Conservation (phyloP, 768 basidiomycete species). For the Peribolospora baueri region DNA sequence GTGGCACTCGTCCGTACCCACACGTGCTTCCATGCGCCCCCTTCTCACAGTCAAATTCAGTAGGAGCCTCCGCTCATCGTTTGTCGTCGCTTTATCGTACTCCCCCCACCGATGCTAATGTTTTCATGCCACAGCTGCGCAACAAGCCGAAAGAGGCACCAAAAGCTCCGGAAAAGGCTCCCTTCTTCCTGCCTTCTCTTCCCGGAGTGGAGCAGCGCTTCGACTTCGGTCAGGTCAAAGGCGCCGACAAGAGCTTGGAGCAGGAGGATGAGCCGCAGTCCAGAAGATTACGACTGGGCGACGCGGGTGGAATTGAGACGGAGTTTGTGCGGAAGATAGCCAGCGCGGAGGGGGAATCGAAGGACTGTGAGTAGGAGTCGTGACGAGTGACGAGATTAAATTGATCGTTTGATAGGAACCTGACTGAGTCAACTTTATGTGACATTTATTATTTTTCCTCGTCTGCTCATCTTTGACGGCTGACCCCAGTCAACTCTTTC, state of each 20-base stretch:
- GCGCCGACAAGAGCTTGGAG: constrained; percentile 19
- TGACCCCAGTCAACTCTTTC: constrained; percentile 43
- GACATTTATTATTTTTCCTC: too few species aligned
- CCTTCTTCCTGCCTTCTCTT: constrained; percentile 86
- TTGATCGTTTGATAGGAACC: constrained; percentile 4
- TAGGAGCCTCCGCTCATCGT: neutral
- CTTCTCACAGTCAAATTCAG: neutral
- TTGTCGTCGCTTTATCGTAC: neutral
- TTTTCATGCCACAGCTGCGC: constrained; percentile 36
- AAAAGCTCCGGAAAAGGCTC: constrained; percentile 81
- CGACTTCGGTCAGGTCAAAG: constrained; percentile 24
- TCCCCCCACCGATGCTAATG: neutral
- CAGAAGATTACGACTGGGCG: constrained; percentile 27
- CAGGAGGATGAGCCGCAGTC: constrained; percentile 18
- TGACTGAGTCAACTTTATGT: neutral
- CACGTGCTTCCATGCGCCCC: neutral
- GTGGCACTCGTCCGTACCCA: constrained; percentile 9
- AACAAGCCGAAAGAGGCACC: constrained; percentile 93
- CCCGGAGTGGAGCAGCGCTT: constrained; percentile 70
- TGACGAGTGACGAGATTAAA: neutral
- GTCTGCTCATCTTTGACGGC: neutral
- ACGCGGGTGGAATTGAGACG: constrained; percentile 35
- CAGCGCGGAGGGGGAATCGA: constrained; percentile 27
- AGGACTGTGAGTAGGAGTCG: constrained; percentile 34
- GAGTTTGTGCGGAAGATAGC: constrained; percentile 43